Conservation (phyloP, 2,329 filamentous ascomycete species). For the Nigrograna mackinnonii region DNA sequence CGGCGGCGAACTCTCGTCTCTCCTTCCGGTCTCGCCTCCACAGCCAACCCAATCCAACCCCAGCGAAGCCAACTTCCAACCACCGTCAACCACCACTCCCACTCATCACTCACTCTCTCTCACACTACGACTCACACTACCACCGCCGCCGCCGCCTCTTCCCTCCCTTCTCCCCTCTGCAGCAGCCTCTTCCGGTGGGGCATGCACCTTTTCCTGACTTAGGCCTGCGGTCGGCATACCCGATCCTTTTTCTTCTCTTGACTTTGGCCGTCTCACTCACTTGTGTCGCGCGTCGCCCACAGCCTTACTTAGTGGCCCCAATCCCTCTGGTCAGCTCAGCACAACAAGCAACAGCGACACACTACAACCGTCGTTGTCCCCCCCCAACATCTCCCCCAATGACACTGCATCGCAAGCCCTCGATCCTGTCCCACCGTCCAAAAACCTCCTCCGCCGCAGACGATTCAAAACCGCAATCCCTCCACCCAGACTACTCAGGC, state of each 20-base stretch:
- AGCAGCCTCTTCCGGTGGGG: neutral
- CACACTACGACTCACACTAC: neutral
- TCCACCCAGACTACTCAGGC: constrained; percentile 24
- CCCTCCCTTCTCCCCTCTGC: neutral
- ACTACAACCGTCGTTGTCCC: too few relatives aligned
- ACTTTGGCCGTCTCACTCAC: too few relatives aligned
- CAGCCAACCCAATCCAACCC: too few relatives aligned
- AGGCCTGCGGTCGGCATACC: constrained; percentile 1
- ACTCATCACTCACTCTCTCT: too few relatives aligned
- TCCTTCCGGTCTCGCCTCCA: too few relatives aligned
- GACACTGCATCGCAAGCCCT: constrained; percentile 32
- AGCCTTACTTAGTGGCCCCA: too few relatives aligned
- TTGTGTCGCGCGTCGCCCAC: too few relatives aligned
- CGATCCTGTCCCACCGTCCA: constrained; percentile 40
- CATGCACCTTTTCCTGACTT: neutral
- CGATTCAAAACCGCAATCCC: constrained; percentile 28
- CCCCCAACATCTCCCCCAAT: constrained; percentile 26
- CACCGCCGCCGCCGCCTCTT: neutral
- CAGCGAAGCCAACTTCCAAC: too few relatives aligned
- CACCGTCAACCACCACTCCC: too few relatives aligned
- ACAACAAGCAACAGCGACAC: too few relatives aligned
- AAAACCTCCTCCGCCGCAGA: constrained; percentile 49
- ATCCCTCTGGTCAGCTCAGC: too few relatives aligned
- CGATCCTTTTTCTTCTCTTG: neutral
- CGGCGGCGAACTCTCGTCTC: too few relatives aligned